These are phyloP conservation scores for Clonostachys chloroleuca DNA, from an alignment of 2,329 filamentous ascomycete genomes.

Conservation along the genomic window DNA sequence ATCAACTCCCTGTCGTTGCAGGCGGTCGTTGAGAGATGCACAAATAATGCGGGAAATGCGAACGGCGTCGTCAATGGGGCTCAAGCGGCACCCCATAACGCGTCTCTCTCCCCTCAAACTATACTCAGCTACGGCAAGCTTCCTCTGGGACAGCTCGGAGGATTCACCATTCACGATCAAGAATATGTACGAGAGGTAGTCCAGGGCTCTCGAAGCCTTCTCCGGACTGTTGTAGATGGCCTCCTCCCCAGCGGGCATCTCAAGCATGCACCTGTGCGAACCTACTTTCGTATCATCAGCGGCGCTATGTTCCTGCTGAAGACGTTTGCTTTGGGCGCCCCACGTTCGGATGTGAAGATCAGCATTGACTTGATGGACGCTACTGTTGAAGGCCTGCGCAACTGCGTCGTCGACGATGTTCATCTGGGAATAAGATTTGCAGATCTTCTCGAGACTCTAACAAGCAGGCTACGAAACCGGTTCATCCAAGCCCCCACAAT, in stretches of 20 bases:
- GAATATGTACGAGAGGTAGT: conserved; percentile 75
- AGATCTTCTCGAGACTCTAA: conserved; percentile 75
- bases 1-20: conserved; percentile 92
- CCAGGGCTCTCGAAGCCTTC: conserved; percentile 71
- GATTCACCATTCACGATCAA: conserved; percentile 62
- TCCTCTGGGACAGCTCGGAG: conserved; percentile 58
- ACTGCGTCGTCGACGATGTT: conserved; percentile 79
- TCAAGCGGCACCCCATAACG: neutral
- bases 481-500: conserved; percentile 63
- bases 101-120: conserved; percentile 53
- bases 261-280: conserved; percentile 77
- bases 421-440: conserved; percentile 82
- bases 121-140: conserved; percentile 62
- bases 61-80: neutral
- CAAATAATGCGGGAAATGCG: conserved; percentile 58
- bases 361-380: conserved; percentile 72
- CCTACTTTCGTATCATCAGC: conserved; percentile 82
- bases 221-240: conserved; percentile 72
- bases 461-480: conserved; percentile 66
- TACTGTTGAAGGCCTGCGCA: conserved; percentile 69
- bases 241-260: conserved; percentile 71
- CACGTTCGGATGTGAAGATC: conserved; percentile 71
- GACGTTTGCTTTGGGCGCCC: conserved; percentile 77
- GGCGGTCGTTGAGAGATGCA: conserved; percentile 90
- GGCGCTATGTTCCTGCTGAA: conserved; percentile 82